Conservation (phyloP, 2,329 filamentous ascomycete genomes). For the Annulohypoxylon truncatum region DNA sequence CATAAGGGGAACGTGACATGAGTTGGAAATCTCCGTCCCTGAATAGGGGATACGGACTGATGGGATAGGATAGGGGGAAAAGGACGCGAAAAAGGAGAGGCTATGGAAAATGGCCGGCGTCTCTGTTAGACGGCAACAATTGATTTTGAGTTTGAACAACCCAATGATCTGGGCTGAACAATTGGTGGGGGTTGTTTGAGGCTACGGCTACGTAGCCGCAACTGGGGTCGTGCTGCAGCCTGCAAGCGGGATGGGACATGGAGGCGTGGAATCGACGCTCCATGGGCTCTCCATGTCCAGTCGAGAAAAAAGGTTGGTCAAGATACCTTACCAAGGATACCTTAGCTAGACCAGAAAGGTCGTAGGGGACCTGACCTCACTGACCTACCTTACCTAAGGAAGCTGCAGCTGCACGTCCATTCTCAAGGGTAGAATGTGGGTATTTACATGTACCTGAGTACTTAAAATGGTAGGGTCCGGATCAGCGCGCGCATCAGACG, state of each 20-base stretch:
- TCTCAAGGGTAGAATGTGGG: neutral
- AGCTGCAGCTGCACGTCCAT: neutral
- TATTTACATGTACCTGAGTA: neutral
- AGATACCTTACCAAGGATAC: constrained; percentile 8
- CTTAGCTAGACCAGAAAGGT: neutral
- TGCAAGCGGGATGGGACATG: constrained; percentile 33
- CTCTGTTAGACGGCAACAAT: constrained; percentile 10
- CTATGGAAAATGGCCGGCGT: constrained; percentile 25
- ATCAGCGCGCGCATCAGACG: constrained; percentile 34
- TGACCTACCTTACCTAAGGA: neutral
- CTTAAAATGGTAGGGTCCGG: constrained; percentile 18
- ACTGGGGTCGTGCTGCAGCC: constrained; percentile 13
- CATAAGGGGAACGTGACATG: constrained; percentile 32
- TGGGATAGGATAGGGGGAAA: constrained; percentile 1
- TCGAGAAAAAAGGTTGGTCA: constrained; percentile 6
- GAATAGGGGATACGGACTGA: constrained; percentile 5
- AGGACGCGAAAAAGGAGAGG: constrained; percentile 25
- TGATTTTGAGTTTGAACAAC: constrained; percentile 21
- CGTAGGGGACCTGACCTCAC: constrained; percentile 4
- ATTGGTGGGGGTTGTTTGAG: constrained; percentile 40
- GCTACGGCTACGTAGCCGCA: constrained; percentile 36
- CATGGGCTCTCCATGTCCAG: neutral
- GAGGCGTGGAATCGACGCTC: neutral
- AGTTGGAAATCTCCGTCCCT: constrained; percentile 20
- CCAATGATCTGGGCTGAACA: constrained; percentile 31